Percentiles rank a stretch among this genome's conserved stretches.
Conservation (phyloP, 371 early-diverging fungal genomes). For the Apophysomyces elegans region DNA sequence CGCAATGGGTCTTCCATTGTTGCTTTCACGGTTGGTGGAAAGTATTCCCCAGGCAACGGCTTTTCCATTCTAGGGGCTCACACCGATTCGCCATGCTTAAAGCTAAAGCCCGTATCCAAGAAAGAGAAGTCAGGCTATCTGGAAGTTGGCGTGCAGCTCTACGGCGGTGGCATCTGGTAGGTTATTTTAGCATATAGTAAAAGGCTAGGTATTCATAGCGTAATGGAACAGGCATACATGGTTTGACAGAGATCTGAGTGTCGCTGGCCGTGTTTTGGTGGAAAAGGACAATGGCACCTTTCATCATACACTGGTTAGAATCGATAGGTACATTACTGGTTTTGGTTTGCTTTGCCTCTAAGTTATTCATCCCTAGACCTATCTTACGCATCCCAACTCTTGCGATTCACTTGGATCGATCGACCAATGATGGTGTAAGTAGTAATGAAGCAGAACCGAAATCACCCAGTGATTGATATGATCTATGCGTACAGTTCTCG, state of each 20-base stretch:
- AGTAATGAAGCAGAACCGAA: no score
- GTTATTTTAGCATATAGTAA: neutral
- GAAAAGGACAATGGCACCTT: conserved; percentile 69
- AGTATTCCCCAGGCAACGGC: conserved; percentile 83
- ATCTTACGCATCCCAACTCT: conserved; percentile 95
- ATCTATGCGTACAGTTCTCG: conserved; percentile 58
- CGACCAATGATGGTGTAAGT: conserved; percentile 66
- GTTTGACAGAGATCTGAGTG: conserved; percentile 96
- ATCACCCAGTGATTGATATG: neutral
- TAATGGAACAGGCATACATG: conserved; percentile 84
- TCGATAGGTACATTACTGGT: conserved; percentile 60
- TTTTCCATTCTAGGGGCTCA: conserved; percentile 94
- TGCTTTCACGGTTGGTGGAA: conserved; percentile 93
- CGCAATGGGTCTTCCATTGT: conserved; percentile 90
- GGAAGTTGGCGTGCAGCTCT: conserved; percentile 89
- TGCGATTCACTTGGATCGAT: conserved; percentile 95
- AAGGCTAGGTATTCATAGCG: no score
- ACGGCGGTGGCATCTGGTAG: conserved; percentile 95
- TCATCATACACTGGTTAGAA: conserved; percentile 73
- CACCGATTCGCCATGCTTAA: conserved; percentile 96
- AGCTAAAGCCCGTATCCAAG: conserved; percentile 95
- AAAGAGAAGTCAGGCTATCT: conserved; percentile 83
- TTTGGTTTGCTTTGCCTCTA: neutral
- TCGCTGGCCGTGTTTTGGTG: conserved; percentile 96
- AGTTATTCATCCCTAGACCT: conserved; percentile 50